Evolutionary conservation across 306 rosid species (phyloP).

Genomic region (Casuarina cunninghamiana): DNA sequence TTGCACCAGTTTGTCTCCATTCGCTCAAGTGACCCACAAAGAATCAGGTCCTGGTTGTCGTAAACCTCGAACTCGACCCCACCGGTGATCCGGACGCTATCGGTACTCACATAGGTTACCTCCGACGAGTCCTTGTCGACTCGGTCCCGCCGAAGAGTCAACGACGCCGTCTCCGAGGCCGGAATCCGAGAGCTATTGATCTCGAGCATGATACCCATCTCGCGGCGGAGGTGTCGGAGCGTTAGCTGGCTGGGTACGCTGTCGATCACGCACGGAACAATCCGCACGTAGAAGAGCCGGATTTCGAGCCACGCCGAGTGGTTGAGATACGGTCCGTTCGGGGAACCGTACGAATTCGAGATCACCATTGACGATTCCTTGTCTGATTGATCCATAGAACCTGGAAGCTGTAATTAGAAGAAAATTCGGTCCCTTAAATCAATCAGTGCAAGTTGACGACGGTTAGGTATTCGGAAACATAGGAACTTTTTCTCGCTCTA

Average conservation of each 20-base stretch:
- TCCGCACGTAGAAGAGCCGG: conserved; percentile 69
- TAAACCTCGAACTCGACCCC: conserved; percentile 76
- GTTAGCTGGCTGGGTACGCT: conserved; percentile 61
- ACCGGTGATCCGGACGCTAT: conserved; percentile 62
- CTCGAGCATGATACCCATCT: conserved; percentile 60
- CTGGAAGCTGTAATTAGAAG: neutral
- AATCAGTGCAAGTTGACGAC: neutral
- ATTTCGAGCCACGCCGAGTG: conserved; percentile 61
- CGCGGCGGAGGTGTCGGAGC: conserved; percentile 57
- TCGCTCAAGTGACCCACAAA: conserved; percentile 77
- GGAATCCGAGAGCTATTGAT: conserved; percentile 58
- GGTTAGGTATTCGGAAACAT: conserved; percentile 6
- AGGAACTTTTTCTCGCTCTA: neutral
- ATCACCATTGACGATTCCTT: conserved; percentile 38
- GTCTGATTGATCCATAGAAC: conserved; percentile 51
- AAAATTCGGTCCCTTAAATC: neutral
- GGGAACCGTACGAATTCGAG: conserved; percentile 40
- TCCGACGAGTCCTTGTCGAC: conserved; percentile 66
- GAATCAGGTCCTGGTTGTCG: conserved; percentile 67
- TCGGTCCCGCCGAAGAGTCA: conserved; percentile 69
- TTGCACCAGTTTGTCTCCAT: conserved; percentile 58
- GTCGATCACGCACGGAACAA: conserved; percentile 58
- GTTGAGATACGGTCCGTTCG: conserved; percentile 39
- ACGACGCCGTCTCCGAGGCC: conserved; percentile 37
- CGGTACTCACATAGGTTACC: conserved; percentile 92